A percentile compares a stretch with the other conserved stretches of the same genome.
Evolutionary conservation across 2,329 filamentous ascomycete species (phyloP).

Genomic region (Tricladium varicosporioides): DNA sequence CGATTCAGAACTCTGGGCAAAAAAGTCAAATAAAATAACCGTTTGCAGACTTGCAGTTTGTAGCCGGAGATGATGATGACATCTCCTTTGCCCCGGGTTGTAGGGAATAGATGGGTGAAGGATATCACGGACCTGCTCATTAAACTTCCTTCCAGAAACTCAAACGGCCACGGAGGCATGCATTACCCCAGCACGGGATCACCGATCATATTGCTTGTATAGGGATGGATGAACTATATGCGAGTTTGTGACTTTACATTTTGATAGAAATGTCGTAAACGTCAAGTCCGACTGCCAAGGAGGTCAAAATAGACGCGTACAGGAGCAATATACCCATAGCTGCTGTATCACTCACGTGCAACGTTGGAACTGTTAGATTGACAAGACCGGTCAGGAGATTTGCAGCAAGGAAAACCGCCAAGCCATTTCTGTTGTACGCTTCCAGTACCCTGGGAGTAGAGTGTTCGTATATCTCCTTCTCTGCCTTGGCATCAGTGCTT

Average conservation of each 20-base stretch:
- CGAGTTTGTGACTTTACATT: slow-evolving; percentile 43
- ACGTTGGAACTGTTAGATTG: slow-evolving; percentile 81
- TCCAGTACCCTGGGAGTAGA: slow-evolving; percentile 80
- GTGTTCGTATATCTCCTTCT: slow-evolving; percentile 60
- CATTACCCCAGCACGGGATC: background rate
- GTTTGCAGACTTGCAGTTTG: background rate
- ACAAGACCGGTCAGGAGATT: slow-evolving; percentile 88
- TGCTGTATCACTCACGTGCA: slow-evolving; percentile 62
- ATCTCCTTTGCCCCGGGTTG: background rate
- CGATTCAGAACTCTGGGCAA: background rate
- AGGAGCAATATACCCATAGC: slow-evolving; percentile 73
- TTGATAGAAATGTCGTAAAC: slow-evolving; percentile 67
- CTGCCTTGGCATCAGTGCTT: slow-evolving; percentile 46
- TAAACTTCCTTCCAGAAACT: background rate
- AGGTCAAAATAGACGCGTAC: slow-evolving; percentile 69
- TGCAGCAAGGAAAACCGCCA: slow-evolving; percentile 80
- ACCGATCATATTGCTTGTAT: background rate
- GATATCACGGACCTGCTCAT: slow-evolving; percentile 1
- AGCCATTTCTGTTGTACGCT: slow-evolving; percentile 84
- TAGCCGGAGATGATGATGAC: background rate
- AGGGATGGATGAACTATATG: background rate
- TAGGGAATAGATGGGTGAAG: background rate
- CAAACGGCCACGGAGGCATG: background rate
- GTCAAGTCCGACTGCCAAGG: slow-evolving; percentile 66
- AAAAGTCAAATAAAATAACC: background rate